Evolutionary conservation across 2,329 filamentous ascomycete species (phyloP), one percentile per base, ranked within the genome.

Genomic region (Ascochyta viciae-villosae): DNA sequence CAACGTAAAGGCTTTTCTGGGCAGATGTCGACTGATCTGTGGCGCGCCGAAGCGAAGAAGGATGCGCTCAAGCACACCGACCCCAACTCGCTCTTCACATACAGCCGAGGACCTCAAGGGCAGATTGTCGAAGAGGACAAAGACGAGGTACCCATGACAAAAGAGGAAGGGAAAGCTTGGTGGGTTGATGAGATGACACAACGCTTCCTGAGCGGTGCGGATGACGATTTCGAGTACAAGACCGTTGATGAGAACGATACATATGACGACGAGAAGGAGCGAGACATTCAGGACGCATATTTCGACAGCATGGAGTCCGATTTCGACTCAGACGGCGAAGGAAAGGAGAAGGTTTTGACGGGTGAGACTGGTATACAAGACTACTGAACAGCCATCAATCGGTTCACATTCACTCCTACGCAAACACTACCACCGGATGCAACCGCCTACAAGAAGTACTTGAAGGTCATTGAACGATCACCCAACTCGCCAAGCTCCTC

Each of bases 291-390:
- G 74, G 91, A 96, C 34, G 82, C 82, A 19, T 96, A 90, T 80
- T 93, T 96, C 70, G 90, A 92, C 22, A 86, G 87, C 6, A 89
- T 96, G 78, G 88, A 90, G 64, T 88, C 89, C 0, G 81, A 82
- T 43, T 91, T 88, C 84, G 79, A 83, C 27, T 78, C 80, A 35
- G 81, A 80, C 46, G 77, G 76, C 6, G 71, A 80, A 52, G 69
- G 71, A 6, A 71, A 68, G 54, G 70, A 72, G 58, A 78, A 63
- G 70, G 70, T 62, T 43, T 61, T 71, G 64, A 73, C 58, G 8
- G 80, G 80, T 1, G 78, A 82, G 68, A 82, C 80, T 26, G 80
- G 80, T 10, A 73, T 82, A 44, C 79, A 81, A 51, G 80, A 82
- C 59, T 82, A 77, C 56, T 77, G 66, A 76, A 40, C 33, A 47